A percentile compares a stretch with the other conserved stretches of the same genome.
Conservation (phyloP, 2,329 filamentous ascomycete species). For the Teratosphaeria zuluensis region DNA sequence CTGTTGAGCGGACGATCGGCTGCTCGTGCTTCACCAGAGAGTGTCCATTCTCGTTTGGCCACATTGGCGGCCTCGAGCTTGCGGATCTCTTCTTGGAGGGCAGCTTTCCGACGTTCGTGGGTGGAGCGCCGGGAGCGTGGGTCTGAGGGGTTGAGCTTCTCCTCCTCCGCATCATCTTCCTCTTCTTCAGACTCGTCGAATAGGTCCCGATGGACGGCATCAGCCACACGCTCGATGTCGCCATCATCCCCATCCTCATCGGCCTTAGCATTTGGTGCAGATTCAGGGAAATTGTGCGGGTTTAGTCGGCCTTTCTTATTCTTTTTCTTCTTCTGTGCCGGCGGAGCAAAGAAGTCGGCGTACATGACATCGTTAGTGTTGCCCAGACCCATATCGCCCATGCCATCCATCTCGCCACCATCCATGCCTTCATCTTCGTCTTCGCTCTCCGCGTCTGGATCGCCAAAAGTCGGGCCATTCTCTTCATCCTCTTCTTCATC, state of each 20-base stretch:
- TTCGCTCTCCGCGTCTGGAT: slow-evolving; percentile 62
- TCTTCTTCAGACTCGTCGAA: slow-evolving; percentile 70
- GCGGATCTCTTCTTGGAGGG: slow-evolving; percentile 81
- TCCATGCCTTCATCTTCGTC: slow-evolving; percentile 46
- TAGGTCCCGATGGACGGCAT: slow-evolving; percentile 76
- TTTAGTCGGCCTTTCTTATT: slow-evolving; percentile 48
- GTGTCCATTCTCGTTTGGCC: slow-evolving; percentile 80
- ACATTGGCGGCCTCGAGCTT: slow-evolving; percentile 82
- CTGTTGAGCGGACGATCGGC: slow-evolving; percentile 80
- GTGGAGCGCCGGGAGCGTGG: slow-evolving; percentile 67
- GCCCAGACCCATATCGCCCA: slow-evolving; percentile 46
- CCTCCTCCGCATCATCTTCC: slow-evolving; percentile 48
- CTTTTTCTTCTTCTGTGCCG: slow-evolving; percentile 55
- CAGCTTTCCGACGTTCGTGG: slow-evolving; percentile 78
- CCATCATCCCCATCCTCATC: slow-evolving; percentile 38
- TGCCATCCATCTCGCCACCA: slow-evolving; percentile 42
- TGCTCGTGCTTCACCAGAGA: slow-evolving; percentile 79
- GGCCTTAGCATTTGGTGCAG: slow-evolving; percentile 28
- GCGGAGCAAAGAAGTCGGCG: slow-evolving; percentile 86
- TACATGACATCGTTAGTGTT: slow-evolving; percentile 89
- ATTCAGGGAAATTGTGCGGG: slow-evolving; percentile 38
- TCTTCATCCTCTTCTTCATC: slow-evolving; percentile 60
- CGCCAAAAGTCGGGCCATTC: slow-evolving; percentile 72
- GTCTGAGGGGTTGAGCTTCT: slow-evolving; percentile 53
- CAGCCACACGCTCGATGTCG: slow-evolving; percentile 75